Evolutionary conservation across 2,329 filamentous ascomycete genomes (phyloP).

Genomic region (Shiraia sp.): DNA sequence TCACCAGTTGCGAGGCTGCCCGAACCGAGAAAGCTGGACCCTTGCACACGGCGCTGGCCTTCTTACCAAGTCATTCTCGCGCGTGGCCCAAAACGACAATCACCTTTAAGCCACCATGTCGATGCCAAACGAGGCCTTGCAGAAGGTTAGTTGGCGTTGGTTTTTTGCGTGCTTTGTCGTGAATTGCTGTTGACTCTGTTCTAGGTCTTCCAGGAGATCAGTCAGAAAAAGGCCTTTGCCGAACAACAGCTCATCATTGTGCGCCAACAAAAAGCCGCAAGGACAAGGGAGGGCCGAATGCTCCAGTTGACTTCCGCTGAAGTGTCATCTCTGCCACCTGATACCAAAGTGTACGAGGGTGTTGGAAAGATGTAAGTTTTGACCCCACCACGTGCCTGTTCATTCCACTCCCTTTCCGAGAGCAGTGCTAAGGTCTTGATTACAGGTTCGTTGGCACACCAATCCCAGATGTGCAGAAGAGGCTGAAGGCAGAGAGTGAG

Average conservation of each 20-base stretch:
- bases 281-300: conserved; percentile 87
- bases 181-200: not conserved
- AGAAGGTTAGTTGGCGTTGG: conserved; percentile 68
- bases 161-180: not conserved
- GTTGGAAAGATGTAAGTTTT: conserved; percentile 85
- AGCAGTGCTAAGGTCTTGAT: not conserved
- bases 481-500: conserved; percentile 74
- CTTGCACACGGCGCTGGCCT: conserved; percentile 11
- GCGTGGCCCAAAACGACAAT: conserved; percentile 3
- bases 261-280: conserved; percentile 79
- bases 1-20: conserved; percentile 1
- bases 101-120: conserved; percentile 66
- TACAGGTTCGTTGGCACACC: conserved; percentile 84
- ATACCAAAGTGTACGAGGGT: conserved; percentile 87
- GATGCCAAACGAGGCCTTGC: conserved; percentile 88
- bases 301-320: conserved; percentile 86
- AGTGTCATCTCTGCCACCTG: conserved; percentile 72
- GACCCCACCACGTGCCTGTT: not conserved
- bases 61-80: not conserved
- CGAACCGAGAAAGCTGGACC: conserved; percentile 30
- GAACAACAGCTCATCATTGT: conserved; percentile 92
- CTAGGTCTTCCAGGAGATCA: conserved; percentile 90
- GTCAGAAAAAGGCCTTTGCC: conserved; percentile 82
- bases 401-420: not conserved
- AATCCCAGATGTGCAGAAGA: conserved; percentile 71